Percentiles rank a stretch among this genome's conserved stretches.
These are phyloP conservation scores for Penicillium sp. DNA, from an alignment of 2,329 filamentous ascomycete genomes.

Conservation along the genomic window DNA sequence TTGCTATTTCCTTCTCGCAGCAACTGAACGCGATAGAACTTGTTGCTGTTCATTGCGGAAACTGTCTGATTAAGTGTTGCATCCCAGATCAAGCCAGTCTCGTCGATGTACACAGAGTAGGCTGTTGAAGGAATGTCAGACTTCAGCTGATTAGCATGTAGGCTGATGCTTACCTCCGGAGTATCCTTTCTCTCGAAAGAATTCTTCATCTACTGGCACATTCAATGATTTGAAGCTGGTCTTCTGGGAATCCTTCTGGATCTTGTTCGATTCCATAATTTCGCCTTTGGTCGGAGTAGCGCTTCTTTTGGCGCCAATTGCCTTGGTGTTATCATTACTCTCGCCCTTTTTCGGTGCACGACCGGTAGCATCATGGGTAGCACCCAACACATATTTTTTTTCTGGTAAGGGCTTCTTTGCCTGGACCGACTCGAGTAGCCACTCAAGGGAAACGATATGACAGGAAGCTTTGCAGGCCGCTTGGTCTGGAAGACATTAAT, in stretches of 20 bases:
- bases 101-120: slow-evolving; percentile 59
- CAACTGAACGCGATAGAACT: slow-evolving; percentile 72
- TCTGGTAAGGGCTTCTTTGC: slow-evolving; percentile 40
- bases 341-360: slow-evolving; percentile 28
- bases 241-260: slow-evolving; percentile 44
- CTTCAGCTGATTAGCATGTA: neutral
- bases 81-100: slow-evolving; percentile 64
- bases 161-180: neutral
- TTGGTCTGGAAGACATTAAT: slow-evolving; percentile 29
- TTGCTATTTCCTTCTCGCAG: slow-evolving; percentile 26
- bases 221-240: slow-evolving; percentile 39
- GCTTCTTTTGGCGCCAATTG: neutral
- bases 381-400: slow-evolving; percentile 33
- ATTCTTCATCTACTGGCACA: slow-evolving; percentile 46
- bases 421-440: slow-evolving; percentile 55
- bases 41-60: slow-evolving; percentile 67
- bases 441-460: slow-evolving; percentile 54
- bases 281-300: neutral
- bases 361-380: slow-evolving; percentile 8
- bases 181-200: slow-evolving; percentile 1
- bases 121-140: neutral
- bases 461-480: slow-evolving; percentile 46
- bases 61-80: slow-evolving; percentile 75
- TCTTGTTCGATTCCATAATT: slow-evolving; percentile 25
- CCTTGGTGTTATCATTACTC: neutral